Evolutionary conservation across 129 eudicot species (phyloP).

Genomic region (Centrapalus pauciflorus): DNA sequence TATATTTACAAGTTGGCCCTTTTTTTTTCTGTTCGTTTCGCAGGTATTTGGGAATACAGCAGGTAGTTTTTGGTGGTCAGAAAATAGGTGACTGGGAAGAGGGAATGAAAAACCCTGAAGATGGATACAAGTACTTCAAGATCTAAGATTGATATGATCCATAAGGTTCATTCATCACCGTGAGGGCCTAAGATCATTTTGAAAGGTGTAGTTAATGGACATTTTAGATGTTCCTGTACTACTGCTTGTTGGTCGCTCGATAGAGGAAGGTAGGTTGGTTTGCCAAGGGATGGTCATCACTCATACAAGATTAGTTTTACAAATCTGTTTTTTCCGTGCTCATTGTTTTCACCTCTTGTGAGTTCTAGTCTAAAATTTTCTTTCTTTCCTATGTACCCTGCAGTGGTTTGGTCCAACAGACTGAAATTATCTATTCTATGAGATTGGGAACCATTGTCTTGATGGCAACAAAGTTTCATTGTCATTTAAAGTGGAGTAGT

Average conservation of each 20-base stretch:
- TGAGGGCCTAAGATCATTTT: background rate
- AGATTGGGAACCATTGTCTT: too few species aligned
- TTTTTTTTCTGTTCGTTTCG: conserved; percentile 1
- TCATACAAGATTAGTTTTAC: background rate
- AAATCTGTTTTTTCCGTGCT: too few species aligned
- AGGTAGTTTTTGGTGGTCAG: conserved; percentile 83
- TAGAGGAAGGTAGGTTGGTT: conserved; percentile 12
- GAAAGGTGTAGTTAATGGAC: background rate
- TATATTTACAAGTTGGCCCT: background rate
- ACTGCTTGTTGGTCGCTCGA: background rate
- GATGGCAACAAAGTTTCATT: too few species aligned
- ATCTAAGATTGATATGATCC: conserved; percentile 36
- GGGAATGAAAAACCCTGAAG: conserved; percentile 73
- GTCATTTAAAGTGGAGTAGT: too few species aligned
- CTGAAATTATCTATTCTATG: too few species aligned
- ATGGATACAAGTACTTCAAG: conserved; percentile 74
- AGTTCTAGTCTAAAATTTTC: conserved; percentile 1
- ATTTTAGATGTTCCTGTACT: conserved; percentile 9
- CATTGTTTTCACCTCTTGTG: background rate
- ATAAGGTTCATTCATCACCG: background rate
- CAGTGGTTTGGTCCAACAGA: too few species aligned
- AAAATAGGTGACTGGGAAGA: conserved; percentile 92
- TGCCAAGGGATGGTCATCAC: conserved; percentile 1
- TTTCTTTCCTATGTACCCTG: too few species aligned
- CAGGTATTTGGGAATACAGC: conserved; percentile 86